phyloP scores from a whole-genome alignment of 2,329 filamentous ascomycete species.

The Cladosporium sp. region DNA sequence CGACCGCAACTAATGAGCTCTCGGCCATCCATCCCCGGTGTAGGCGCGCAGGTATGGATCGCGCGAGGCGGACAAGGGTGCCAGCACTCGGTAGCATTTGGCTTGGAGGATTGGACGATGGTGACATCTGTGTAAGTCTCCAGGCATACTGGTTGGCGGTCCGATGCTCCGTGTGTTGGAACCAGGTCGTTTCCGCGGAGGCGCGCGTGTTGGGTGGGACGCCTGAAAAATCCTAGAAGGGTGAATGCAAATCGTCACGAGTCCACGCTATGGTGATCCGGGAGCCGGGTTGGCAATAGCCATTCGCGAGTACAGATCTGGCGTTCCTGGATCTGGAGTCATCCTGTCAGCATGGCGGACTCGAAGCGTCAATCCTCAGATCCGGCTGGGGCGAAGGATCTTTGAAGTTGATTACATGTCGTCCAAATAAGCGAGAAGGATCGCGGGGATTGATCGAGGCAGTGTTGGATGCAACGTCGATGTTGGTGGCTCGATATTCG shows the following conservation, averaged over 20 bases:
- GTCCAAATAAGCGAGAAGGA: not conserved
- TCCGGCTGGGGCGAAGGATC: not conserved
- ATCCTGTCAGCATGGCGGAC: not conserved
- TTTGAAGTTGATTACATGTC: not conserved
- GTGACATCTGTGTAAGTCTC: not conserved
- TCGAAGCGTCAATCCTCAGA: no score
- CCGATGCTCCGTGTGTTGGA: not conserved
- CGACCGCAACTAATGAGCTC: not conserved
- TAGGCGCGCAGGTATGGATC: not conserved
- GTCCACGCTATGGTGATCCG: not conserved
- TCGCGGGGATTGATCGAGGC: not conserved
- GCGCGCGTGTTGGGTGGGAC: not conserved
- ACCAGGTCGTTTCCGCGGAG: not conserved
- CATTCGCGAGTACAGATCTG: not conserved
- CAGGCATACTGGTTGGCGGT: no score
- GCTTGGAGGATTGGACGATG: slow-evolving; percentile 4
- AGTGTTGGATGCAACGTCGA: not conserved
- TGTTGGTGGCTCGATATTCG: not conserved
- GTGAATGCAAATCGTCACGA: not conserved
- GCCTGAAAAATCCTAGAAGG: not conserved
- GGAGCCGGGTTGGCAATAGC: not conserved
- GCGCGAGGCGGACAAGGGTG: not conserved
- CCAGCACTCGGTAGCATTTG: not conserved
- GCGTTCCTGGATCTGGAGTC: not conserved
- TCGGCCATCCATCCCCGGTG: slow-evolving; percentile 4